A percentile compares a stretch with the other conserved stretches of the same genome.
Conservation (phyloP, 495 filamentous ascomycete species). For the Cudoniella acicularis region DNA sequence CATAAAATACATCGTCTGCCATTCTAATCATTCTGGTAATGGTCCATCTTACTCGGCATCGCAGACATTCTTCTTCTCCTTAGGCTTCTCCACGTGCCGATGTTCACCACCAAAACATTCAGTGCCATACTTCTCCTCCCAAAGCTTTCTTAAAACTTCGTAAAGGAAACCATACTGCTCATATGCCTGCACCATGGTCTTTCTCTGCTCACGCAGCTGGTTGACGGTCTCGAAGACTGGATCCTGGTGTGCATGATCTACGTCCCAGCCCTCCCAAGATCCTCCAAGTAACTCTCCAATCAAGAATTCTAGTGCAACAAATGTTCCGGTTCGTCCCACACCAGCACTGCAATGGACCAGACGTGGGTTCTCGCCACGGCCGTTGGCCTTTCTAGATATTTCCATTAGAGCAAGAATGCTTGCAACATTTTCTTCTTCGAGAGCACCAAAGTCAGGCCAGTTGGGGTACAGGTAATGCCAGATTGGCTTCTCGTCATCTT, state of each 20-base stretch:
- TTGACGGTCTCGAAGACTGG: slow-evolving; percentile 66
- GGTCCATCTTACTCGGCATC: not conserved
- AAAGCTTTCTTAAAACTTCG: slow-evolving; percentile 73
- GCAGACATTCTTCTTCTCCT: slow-evolving; percentile 26
- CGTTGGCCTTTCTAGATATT: slow-evolving; percentile 68
- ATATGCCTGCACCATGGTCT: slow-evolving; percentile 94
- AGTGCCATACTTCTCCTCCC: slow-evolving; percentile 50
- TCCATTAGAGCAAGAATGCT: slow-evolving; percentile 77
- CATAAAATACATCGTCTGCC: not conserved
- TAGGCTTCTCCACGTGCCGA: slow-evolving; percentile 7
- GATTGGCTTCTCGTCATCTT: slow-evolving; percentile 59
- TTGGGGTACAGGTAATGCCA: slow-evolving; percentile 89
- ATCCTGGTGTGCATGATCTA: slow-evolving; percentile 33
- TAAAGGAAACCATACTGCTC: slow-evolving; percentile 88
- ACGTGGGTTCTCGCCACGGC: slow-evolving; percentile 64
- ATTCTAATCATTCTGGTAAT: not conserved
- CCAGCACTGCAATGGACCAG: slow-evolving; percentile 93
- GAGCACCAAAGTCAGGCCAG: slow-evolving; percentile 93
- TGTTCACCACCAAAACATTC: slow-evolving; percentile 17
- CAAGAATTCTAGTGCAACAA: slow-evolving; percentile 90
- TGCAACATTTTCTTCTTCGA: slow-evolving; percentile 71
- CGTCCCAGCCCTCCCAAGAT: slow-evolving; percentile 45
- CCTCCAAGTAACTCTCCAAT: slow-evolving; percentile 77
- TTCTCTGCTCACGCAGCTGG: slow-evolving; percentile 78
- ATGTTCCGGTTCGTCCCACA: slow-evolving; percentile 91